Conservation (phyloP, 306 rosid genomes). For the Medicago ruthenica region DNA sequence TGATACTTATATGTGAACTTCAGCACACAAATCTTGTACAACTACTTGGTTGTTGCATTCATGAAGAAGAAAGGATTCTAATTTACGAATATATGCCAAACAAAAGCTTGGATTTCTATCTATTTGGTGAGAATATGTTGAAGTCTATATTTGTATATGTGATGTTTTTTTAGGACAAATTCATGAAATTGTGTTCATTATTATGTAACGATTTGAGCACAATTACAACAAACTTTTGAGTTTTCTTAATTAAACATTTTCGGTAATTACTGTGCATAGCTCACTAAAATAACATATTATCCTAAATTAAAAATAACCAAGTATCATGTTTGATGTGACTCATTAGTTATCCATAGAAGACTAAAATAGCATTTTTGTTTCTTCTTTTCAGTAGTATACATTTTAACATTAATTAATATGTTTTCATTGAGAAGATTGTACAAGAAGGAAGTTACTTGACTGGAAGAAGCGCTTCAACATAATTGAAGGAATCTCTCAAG, state of each 20-base stretch:
- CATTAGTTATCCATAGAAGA: no score
- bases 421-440: background rate
- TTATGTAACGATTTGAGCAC: no score
- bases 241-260: no score
- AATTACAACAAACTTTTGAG: no score
- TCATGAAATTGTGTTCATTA: no score
- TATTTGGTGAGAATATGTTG: background rate
- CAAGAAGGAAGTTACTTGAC: background rate
- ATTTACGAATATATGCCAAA: background rate
- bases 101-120: conserved; percentile 20
- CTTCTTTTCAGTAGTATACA: background rate
- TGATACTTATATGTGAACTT: conserved; percentile 25
- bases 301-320: no score
- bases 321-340: no score
- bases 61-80: conserved; percentile 3
- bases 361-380: no score
- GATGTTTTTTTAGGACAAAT: no score
- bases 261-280: no score
- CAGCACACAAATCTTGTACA: conserved; percentile 43
- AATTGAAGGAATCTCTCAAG: conserved; percentile 13
- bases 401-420: background rate
- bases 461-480: conserved; percentile 4
- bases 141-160: no score
- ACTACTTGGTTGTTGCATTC: conserved; percentile 28
- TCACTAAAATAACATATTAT: no score